Base-by-base conservation (phyloP, 768 basidiomycete species). In the Suillus subluteus region DNA sequence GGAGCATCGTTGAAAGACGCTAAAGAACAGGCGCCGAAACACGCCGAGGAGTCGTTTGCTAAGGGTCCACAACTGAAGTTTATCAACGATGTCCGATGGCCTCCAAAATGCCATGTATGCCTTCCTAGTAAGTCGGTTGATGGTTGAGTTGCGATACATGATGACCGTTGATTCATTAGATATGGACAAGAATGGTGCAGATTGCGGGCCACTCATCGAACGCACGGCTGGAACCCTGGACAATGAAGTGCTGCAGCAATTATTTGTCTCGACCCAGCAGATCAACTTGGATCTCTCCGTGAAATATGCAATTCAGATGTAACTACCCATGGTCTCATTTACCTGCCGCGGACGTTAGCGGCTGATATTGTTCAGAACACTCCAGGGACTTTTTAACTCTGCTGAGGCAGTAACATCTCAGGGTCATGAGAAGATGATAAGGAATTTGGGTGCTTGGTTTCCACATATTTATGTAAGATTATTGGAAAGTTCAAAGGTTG, bases 211-310 rank as follows among this genome's bases (percentile, higher is more conserved):
- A 48, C 74, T 69, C 3, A 74, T 71, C 0, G 37, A 71, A 58
- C 63, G 64, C 52, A 77, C 74, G 23, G 66, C 70, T 16, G 54
- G 63, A 18, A 67, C 70, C 3, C 62, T 77, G 32, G 63, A 73
- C 65, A 30, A 66, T 41, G 21, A 48, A 5, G 65, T 65, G 38
- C 66, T 77, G 11, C 59, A 68, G 62, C 50, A 68, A 32, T 44
- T 76, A 1, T 70, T 77, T 54, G 65, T 72, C 32, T 69, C 74
- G 8, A 73, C 73, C 18, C 74, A 76, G 58, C 66, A 69, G 59
- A 74, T 68, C 62, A 75, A 76, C 62, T 46, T 78, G 13, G 62
- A 71, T 41, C 44, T 66, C 16, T 64, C 37, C n/a, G 55, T 66
- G 63, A 46, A 32, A 35, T 62, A 46, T 65, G 65, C 62, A 40